Percentiles rank a stretch among this genome's conserved stretches.
Conservation (phyloP, 1,284 basidiomycete species). For the Microbotryum saponariae region DNA sequence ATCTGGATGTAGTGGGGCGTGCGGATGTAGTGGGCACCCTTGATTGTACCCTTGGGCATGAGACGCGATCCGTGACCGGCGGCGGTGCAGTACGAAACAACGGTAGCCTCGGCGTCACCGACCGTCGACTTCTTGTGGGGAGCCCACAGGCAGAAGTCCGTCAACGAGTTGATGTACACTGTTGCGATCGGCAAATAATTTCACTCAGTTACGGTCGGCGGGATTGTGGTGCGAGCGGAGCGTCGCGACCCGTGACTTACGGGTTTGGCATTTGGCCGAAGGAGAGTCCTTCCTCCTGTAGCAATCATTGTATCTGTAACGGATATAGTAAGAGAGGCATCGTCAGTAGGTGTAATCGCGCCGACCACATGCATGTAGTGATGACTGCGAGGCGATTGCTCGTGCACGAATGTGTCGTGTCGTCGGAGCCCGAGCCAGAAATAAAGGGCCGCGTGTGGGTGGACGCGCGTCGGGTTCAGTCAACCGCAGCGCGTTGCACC, state of each 20-base stretch:
- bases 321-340: too few relatives aligned
- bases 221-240: neutral
- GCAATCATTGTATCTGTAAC: slow-evolving; percentile 19
- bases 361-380: too few relatives aligned
- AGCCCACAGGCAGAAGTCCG: slow-evolving; percentile 45
- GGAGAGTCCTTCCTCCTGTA: slow-evolving; percentile 18
- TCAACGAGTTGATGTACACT: slow-evolving; percentile 16
- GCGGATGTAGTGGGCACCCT: slow-evolving; percentile 46
- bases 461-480: too few relatives aligned
- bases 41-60: slow-evolving; percentile 48
- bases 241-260: neutral
- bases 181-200: neutral
- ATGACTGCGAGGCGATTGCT: too few relatives aligned
- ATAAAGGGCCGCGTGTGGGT: too few relatives aligned
- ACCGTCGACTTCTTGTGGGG: slow-evolving; percentile 49
- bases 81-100: slow-evolving; percentile 66
- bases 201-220: neutral
- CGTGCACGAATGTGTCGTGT: too few relatives aligned
- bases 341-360: too few relatives aligned
- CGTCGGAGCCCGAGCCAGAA: too few relatives aligned
- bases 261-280: slow-evolving; percentile 21
- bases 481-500: too few relatives aligned
- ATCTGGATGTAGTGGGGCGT: slow-evolving; percentile 45
- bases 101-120: slow-evolving; percentile 58
- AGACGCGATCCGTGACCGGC: slow-evolving; percentile 48